These are phyloP conservation scores for Fusarium drepaniforme DNA, from an alignment of 2,329 filamentous ascomycete species.

Conservation along the genomic window DNA sequence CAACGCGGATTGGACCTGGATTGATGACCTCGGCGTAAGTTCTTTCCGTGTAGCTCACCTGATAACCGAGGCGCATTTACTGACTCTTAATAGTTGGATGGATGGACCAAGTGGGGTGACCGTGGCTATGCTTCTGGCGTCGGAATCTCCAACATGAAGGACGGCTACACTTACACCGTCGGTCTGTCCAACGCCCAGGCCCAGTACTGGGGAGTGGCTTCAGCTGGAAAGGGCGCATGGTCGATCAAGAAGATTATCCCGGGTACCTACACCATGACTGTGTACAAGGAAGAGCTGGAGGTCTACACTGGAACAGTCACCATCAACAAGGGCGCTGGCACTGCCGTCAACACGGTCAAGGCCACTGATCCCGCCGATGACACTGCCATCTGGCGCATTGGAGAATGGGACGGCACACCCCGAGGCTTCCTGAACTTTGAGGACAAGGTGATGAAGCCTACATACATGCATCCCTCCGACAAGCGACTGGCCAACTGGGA, in stretches of 20 bases:
- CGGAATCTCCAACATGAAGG: constrained; percentile 53
- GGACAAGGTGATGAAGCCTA: constrained; percentile 54
- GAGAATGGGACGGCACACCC: constrained; percentile 52
- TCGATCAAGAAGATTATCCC: constrained; percentile 47
- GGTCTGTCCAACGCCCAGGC: constrained; percentile 50
- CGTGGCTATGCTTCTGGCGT: constrained; percentile 47
- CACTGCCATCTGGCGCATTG: constrained; percentile 51
- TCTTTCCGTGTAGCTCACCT: neutral
- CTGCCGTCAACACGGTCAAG: constrained; percentile 46
- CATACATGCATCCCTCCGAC: constrained; percentile 56
- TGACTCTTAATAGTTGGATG: constrained; percentile 34
- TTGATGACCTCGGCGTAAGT: constrained; percentile 46
- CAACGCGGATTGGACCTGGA: constrained; percentile 51
- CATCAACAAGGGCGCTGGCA: constrained; percentile 45
- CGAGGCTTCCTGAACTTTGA: constrained; percentile 51
- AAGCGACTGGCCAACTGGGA: constrained; percentile 47
- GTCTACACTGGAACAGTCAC: constrained; percentile 44
- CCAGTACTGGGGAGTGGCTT: constrained; percentile 52
- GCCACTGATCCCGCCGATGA: constrained; percentile 48
- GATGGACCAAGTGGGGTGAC: constrained; percentile 47
- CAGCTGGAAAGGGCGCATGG: constrained; percentile 44
- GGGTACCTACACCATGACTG: constrained; percentile 49
- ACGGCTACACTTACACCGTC: constrained; percentile 53
- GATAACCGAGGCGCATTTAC: neutral
- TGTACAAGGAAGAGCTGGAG: constrained; percentile 51